These are phyloP conservation scores for Cercophora scortea DNA, from an alignment of 495 filamentous ascomycete genomes.

Conservation along the genomic window DNA sequence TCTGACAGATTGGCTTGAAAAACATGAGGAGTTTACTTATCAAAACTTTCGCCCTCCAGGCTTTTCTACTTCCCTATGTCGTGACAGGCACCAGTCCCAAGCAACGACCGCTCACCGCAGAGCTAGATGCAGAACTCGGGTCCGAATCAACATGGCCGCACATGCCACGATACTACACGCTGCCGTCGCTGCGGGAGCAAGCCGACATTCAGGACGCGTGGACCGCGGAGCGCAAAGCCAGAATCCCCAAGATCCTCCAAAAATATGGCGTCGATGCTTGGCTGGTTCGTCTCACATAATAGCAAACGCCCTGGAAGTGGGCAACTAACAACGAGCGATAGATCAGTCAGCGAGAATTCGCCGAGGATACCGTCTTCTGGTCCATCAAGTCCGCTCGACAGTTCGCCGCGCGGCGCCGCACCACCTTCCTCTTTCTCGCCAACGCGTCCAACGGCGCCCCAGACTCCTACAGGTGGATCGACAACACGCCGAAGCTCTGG, in stretches of 20 bases:
- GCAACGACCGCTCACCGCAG: too few relatives aligned
- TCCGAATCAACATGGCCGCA: neutral
- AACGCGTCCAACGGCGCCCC: conserved; percentile 12
- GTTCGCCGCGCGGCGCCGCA: conserved; percentile 39
- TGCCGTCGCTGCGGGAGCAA: conserved; percentile 36
- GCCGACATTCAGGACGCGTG: conserved; percentile 32
- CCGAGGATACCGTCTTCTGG: conserved; percentile 43
- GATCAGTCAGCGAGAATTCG: conserved; percentile 43
- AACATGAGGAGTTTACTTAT: too few relatives aligned
- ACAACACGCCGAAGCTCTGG: conserved; percentile 36
- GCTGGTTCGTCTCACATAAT: conserved; percentile 24
- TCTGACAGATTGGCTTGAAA: too few relatives aligned
- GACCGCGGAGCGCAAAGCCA: conserved; percentile 28
- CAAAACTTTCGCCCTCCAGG: too few relatives aligned
- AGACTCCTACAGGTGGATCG: conserved; percentile 30
- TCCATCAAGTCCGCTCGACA: conserved; percentile 33
- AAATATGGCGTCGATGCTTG: conserved; percentile 41
- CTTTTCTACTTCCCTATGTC: too few relatives aligned
- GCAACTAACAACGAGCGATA: conserved; percentile 5
- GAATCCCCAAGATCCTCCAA: conserved; percentile 30
- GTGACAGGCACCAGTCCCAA: too few relatives aligned
- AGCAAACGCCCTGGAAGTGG: too few relatives aligned
- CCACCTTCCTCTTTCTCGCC: conserved; percentile 35
- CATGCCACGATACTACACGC: conserved; percentile 23
- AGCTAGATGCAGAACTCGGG: too few relatives aligned